Evolutionary conservation across 805 yeast species (phyloP).

Genomic region (Teunomyces lycoperdinae): DNA sequence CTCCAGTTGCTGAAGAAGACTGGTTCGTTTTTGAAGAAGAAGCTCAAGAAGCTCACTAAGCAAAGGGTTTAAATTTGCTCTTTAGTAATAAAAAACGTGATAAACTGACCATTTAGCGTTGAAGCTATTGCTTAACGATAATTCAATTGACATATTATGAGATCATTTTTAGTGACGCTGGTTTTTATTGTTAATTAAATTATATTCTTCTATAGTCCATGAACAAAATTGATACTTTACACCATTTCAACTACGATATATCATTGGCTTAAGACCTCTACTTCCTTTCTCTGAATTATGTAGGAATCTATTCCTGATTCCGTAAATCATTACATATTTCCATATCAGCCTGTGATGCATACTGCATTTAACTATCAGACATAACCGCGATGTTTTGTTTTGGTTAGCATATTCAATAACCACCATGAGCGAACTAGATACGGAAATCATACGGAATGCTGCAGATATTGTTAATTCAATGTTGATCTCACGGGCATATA

Average conservation of each 20-base stretch:
- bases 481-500: slow-evolving; percentile 34
- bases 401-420: not conserved
- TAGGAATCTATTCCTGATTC: too few species aligned
- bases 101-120: not conserved
- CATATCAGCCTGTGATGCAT: not conserved
- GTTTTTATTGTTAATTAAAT: too few species aligned
- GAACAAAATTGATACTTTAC: too few species aligned
- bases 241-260: too few species aligned
- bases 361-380: not conserved
- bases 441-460: slow-evolving; percentile 34
- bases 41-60: slow-evolving; percentile 53
- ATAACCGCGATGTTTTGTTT: slow-evolving; percentile 1
- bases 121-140: too few species aligned
- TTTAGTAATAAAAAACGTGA: not conserved
- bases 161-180: too few species aligned
- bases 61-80: slow-evolving; percentile 2
- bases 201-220: too few species aligned
- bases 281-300: too few species aligned
- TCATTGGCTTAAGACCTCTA: too few species aligned
- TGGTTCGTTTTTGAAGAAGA: slow-evolving; percentile 79
- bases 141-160: too few species aligned
- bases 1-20: slow-evolving; percentile 57
- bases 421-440: slow-evolving; percentile 19
- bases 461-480: slow-evolving; percentile 35
- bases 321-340: too few species aligned